Evolutionary conservation across 148 eudicot species (phyloP).

Genomic region (Vaccinium vitisidaea): DNA sequence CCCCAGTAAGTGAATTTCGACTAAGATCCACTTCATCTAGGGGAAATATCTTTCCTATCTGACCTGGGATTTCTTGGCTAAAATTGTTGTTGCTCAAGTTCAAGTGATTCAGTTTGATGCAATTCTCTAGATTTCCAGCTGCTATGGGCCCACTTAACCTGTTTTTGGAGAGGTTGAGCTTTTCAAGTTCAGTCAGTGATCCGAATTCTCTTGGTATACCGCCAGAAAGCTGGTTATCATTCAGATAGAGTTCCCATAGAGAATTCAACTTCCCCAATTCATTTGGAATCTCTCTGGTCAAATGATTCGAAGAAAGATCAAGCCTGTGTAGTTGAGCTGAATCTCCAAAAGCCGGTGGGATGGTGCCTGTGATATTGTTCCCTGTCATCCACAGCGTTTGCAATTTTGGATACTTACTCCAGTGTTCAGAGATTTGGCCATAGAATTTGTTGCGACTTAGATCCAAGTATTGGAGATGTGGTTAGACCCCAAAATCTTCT

Average conservation of each 20-base stretch:
- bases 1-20: conserved; percentile 35
- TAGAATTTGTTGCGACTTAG: conserved; percentile 28
- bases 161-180: conserved; percentile 34
- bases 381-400: conserved; percentile 22
- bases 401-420: conserved; percentile 31
- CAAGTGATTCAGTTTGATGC: conserved; percentile 15
- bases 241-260: conserved; percentile 28
- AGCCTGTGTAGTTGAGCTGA: conserved; percentile 26
- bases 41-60: neutral
- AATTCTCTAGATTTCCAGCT: conserved; percentile 29
- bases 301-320: conserved; percentile 38
- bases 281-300: conserved; percentile 36
- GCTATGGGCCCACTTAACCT: conserved; percentile 29
- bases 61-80: neutral
- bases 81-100: conserved; percentile 9
- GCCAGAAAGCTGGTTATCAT: conserved; percentile 36
- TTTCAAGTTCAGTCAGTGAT: conserved; percentile 21
- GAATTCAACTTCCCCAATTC: conserved; percentile 28
- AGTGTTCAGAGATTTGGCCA: conserved; percentile 20
- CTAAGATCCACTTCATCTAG: conserved; percentile 28
- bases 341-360: conserved; percentile 31
- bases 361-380: conserved; percentile 3
- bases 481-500: conserved; percentile 26
- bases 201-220: conserved; percentile 35
- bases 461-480: conserved; percentile 23